Evolutionary conservation across 2,329 filamentous ascomycete genomes (phyloP).

Genomic region (Penicillium nordicum): DNA sequence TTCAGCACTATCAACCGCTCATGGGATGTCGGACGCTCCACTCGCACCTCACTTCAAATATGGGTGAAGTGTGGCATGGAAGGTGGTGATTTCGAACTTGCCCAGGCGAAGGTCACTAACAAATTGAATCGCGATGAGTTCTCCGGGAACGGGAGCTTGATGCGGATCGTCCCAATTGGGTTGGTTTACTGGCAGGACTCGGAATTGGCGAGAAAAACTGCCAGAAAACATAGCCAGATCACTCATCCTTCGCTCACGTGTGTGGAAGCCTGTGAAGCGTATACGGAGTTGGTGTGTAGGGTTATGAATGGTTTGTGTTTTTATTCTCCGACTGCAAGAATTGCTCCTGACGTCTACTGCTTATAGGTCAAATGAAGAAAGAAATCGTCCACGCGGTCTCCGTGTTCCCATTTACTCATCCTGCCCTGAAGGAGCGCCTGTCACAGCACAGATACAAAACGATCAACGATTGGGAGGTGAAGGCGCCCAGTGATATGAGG

Average conservation of each 20-base stretch:
- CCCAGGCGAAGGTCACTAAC: slow-evolving; percentile 18
- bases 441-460: slow-evolving; percentile 10
- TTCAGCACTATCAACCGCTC: slow-evolving; percentile 35
- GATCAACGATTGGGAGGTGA: slow-evolving; percentile 28
- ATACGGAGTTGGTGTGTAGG: slow-evolving; percentile 32
- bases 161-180: slow-evolving; percentile 42
- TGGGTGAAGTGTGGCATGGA: slow-evolving; percentile 26
- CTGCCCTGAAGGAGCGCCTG: slow-evolving; percentile 9
- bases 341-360: neutral
- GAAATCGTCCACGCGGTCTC: slow-evolving; percentile 8
- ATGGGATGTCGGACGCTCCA: slow-evolving; percentile 42
- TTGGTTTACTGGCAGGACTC: slow-evolving; percentile 29
- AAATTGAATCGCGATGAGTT: slow-evolving; percentile 15
- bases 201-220: slow-evolving; percentile 22
- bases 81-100: neutral
- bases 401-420: slow-evolving; percentile 11
- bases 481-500: slow-evolving; percentile 23
- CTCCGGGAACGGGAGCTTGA: slow-evolving; percentile 43
- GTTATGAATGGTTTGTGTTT: slow-evolving; percentile 26
- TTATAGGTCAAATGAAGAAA: slow-evolving; percentile 17
- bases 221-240: slow-evolving; percentile 27
- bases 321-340: neutral
- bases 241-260: slow-evolving; percentile 42
- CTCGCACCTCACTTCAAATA: slow-evolving; percentile 28
- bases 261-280: slow-evolving; percentile 41